Evolutionary conservation across 2,329 filamentous ascomycete species (phyloP).

Genomic region (Magnaporthiopsis incrustans): DNA sequence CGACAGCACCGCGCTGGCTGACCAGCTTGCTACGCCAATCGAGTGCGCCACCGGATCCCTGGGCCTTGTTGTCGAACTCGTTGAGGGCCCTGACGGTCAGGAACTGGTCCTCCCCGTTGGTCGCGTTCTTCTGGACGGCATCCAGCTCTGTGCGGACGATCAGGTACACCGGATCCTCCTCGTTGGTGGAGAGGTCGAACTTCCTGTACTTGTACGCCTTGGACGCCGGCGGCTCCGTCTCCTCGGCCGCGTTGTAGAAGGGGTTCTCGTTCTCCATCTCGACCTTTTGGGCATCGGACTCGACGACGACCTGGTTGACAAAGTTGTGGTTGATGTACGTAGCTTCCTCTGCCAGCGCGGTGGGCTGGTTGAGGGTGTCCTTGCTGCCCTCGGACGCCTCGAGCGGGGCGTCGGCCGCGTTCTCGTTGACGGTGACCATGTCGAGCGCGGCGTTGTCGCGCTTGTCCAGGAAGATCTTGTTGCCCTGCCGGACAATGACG

Average conservation of each 20-base stretch:
- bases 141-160: conserved; percentile 93
- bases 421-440: conserved; percentile 98
- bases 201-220: conserved; percentile 98
- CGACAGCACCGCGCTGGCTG: conserved; percentile 89
- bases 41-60: conserved; percentile 86
- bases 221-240: conserved; percentile 86
- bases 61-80: conserved; percentile 97
- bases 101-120: conserved; percentile 84
- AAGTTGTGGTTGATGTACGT: conserved; percentile 99
- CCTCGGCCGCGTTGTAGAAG: conserved; percentile 91
- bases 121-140: conserved; percentile 93
- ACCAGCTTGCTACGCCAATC: conserved; percentile 96
- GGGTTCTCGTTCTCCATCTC: conserved; percentile 86
- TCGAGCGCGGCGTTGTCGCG: conserved; percentile 89
- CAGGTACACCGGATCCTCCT: conserved; percentile 88
- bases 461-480: conserved; percentile 99
- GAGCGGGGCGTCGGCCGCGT: conserved; percentile 87
- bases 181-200: conserved; percentile 91
- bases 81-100: conserved; percentile 93
- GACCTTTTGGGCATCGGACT: conserved; percentile 70
- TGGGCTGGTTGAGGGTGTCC: conserved; percentile 90
- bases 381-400: conserved; percentile 89
- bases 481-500: conserved; percentile 83
- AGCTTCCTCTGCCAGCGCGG: conserved; percentile 86
- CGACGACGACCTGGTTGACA: conserved; percentile 85